Conservation (phyloP, 495 filamentous ascomycete species). For the Aspergillus bridgeri region DNA sequence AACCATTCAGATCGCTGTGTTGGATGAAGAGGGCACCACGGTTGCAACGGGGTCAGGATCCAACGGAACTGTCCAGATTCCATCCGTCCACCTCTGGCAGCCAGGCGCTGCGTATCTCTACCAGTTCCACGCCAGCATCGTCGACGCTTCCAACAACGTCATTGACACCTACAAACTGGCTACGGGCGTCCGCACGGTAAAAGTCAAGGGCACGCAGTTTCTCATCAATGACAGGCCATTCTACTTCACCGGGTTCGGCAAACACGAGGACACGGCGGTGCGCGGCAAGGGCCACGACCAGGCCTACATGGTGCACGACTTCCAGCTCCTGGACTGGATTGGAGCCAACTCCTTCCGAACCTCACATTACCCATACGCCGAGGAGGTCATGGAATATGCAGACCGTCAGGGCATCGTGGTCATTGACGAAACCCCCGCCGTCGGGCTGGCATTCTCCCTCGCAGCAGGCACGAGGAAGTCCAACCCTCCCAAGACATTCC, state of each 20-base stretch:
- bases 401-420: background rate
- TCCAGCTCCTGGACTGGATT: conserved; percentile 20
- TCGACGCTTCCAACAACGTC: background rate
- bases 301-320: conserved; percentile 21
- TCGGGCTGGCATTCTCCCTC: background rate
- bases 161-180: background rate
- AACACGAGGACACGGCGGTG: background rate
- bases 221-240: background rate
- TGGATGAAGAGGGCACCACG: no score
- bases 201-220: background rate
- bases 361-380: conserved; percentile 23
- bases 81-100: background rate
- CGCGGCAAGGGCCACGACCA: background rate
- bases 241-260: background rate
- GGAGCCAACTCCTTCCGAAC: conserved; percentile 25
- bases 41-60: no score
- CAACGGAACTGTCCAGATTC: background rate
- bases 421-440: background rate
- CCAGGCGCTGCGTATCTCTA: background rate
- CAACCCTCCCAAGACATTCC: background rate
- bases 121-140: background rate
- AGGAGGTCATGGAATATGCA: conserved; percentile 20
- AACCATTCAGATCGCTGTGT: no score
- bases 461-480: no score
- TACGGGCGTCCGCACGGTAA: background rate